Evolutionary conservation across 352 stramenopile species (phyloP), one percentile per base, ranked within the genome.

Genomic region (Phytophthora foliorum): DNA sequence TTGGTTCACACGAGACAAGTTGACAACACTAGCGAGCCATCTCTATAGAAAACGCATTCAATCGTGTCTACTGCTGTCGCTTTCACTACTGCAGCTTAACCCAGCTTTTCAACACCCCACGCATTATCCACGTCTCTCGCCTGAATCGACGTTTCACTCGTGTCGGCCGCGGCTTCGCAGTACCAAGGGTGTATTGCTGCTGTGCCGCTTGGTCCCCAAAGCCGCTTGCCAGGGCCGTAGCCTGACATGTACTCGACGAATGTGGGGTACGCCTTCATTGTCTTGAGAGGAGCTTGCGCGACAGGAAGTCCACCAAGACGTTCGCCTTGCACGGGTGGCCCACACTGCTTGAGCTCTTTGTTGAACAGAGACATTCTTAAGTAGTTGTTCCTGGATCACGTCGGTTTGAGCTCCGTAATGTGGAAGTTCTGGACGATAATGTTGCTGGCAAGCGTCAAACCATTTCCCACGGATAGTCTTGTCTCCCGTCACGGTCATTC

Each of bases 391-490:
- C n/a, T n/a, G n/a, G n/a, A n/a, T n/a, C n/a, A n/a, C n/a, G n/a
- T n/a, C n/a, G n/a, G n/a, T n/a, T 82, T 82, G 14, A 82, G 41
- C 41, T 82, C 63, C 9, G 70, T 78, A 32, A 82, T 77, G 58
- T 82, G 69, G 56, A 78, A 41, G 41, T 81, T 79, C 56, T 81
- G 69, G 27, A 81, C 16, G 41, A 81, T 81, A 32, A 78, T 68
- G 57, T 74, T 78, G 48, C 66, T 63, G 19, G 22, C 38, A 27
- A 78, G 41, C 42, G 52, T 72, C 6, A 77, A 27, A 9, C 72
- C 72, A 48, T 80, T 80, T 58, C 6, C 69, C 74, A 45, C 74
- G 69, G 1, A 81, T 57, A 13, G 74, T 81, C 66, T 81, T 81
- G 74, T 77, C 56, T 24, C 69, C 57, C 36, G 57, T 66, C 39